These are phyloP conservation scores for Malassezia restricta DNA, from an alignment of 1,284 basidiomycete species.

Conservation along the genomic window DNA sequence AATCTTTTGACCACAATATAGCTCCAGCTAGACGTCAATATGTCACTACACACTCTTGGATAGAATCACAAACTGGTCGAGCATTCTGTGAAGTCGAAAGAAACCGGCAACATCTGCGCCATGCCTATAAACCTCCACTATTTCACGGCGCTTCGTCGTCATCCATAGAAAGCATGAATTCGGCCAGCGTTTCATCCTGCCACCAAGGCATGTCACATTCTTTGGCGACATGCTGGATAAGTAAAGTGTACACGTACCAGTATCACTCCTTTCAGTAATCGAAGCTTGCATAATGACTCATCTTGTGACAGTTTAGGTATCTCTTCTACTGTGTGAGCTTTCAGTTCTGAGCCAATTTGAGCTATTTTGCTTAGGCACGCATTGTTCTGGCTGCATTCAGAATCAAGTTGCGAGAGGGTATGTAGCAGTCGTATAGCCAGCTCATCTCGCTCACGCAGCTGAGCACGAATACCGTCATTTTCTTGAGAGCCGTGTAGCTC, in stretches of 20 bases:
- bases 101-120: too few relatives aligned
- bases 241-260: background rate
- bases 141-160: background rate
- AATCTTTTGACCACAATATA: conserved; percentile 38
- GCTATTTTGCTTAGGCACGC: background rate
- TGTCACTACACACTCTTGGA: conserved; percentile 4
- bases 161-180: conserved; percentile 6
- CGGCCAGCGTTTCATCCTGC: conserved; percentile 4
- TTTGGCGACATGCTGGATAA: conserved; percentile 1
- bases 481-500: background rate
- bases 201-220: conserved; percentile 6
- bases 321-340: background rate
- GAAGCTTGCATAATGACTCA: background rate
- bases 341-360: background rate
- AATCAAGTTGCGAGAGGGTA: background rate
- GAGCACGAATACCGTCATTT: background rate
- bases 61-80: conserved; percentile 13
- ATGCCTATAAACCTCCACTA: too few relatives aligned
- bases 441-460: conserved; percentile 14
- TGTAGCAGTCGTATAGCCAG: conserved; percentile 4
- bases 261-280: conserved; percentile 5
- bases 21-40: conserved; percentile 22
- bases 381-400: background rate
- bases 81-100: background rate
- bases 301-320: background rate